These are phyloP conservation scores for Beauveria caledonica DNA, from an alignment of 2,329 filamentous ascomycete species.

Conservation along the genomic window DNA sequence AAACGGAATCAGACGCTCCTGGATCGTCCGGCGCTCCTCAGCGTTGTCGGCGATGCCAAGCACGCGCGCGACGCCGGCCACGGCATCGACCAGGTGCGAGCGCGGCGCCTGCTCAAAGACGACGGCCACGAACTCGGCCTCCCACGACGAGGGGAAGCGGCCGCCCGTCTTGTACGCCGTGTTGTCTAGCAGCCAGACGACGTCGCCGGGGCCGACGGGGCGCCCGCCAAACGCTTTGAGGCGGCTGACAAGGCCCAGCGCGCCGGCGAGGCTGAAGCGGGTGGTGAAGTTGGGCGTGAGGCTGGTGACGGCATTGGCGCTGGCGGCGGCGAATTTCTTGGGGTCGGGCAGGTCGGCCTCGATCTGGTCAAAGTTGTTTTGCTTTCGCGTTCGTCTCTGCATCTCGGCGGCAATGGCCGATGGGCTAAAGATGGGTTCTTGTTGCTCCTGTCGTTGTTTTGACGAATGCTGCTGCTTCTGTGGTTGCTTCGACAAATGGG, in stretches of 20 bases:
- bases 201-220: slow-evolving; percentile 55
- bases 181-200: slow-evolving; percentile 86
- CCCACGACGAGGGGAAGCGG: slow-evolving; percentile 47
- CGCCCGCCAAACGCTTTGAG: slow-evolving; percentile 48
- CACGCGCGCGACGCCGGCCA: slow-evolving; percentile 61
- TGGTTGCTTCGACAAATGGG: neutral
- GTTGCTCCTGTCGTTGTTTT: neutral
- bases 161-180: slow-evolving; percentile 59
- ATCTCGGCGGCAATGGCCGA: slow-evolving; percentile 15
- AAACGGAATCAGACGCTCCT: slow-evolving; percentile 66
- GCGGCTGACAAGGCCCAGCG: slow-evolving; percentile 43
- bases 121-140: slow-evolving; percentile 74
- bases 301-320: neutral
- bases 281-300: slow-evolving; percentile 16
- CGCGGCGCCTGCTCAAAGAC: slow-evolving; percentile 70
- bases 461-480: neutral
- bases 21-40: slow-evolving; percentile 50
- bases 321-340: slow-evolving; percentile 21
- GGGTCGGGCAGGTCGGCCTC: slow-evolving; percentile 34
- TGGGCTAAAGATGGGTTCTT: slow-evolving; percentile 3
- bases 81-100: slow-evolving; percentile 56
- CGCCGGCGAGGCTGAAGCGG: slow-evolving; percentile 23
- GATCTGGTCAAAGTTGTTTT: slow-evolving; percentile 33
- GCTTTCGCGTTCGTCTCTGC: slow-evolving; percentile 24
- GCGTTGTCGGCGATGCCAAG: slow-evolving; percentile 58